These are phyloP conservation scores for Mesembryanthemum crystallinum DNA, from an alignment of 148 eudicot species.

Conservation along the genomic window DNA sequence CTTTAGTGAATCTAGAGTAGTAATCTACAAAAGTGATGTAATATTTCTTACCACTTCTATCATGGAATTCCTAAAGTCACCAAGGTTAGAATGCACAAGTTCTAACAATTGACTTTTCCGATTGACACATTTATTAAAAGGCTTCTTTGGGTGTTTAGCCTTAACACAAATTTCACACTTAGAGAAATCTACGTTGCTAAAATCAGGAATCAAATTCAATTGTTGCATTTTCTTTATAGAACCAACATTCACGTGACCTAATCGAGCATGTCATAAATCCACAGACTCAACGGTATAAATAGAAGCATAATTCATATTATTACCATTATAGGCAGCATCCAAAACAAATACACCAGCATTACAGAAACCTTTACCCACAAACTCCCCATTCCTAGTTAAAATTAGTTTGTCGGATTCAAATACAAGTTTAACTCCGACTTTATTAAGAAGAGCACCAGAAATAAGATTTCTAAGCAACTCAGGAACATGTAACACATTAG, in stretches of 20 bases:
- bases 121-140: not conserved
- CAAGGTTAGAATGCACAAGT: not conserved
- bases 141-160: not conserved
- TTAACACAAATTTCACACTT: conserved; percentile 9
- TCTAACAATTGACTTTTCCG: not conserved
- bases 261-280: not conserved
- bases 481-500: not conserved
- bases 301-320: no score
- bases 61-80: not conserved
- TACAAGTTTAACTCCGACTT: not conserved
- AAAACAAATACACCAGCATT: conserved; percentile 8
- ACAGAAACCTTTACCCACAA: conserved; percentile 16
- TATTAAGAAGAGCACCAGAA: not conserved
- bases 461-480: not conserved
- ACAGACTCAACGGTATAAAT: not conserved
- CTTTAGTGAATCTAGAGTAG: no score
- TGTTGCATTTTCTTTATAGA: not conserved
- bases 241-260: not conserved
- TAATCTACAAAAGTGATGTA: no score
- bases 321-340: not conserved
- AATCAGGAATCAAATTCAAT: not conserved
- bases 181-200: not conserved
- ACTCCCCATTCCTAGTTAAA: not conserved
- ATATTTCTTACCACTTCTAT: not conserved
- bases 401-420: conserved; percentile 1